Base-by-base conservation (phyloP, 2,329 filamentous ascomycete species). In the Fusarium luffae region DNA sequence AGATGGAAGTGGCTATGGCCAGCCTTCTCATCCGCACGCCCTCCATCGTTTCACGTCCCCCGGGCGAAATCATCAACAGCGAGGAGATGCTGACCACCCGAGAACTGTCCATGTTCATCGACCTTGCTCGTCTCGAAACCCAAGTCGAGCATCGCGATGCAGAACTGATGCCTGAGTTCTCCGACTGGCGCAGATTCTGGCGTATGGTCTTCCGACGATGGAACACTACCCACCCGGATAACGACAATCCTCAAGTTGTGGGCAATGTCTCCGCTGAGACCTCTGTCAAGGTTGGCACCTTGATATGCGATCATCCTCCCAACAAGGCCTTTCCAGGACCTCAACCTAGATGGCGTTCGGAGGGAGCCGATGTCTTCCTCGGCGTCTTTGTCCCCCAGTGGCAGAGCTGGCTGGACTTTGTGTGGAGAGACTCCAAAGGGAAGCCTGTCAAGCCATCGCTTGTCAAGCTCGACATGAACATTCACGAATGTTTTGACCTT, bases 101-200 rank as follows among this genome's bases (percentile, higher is more conserved):
- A 7, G 52, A 55, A 13, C 23, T 27, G 1, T 34, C 19, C 42
- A 48, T 27, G 42, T 34, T 55, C 10, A 37, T 49, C 18, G 52
- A 55, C 19, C 52, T 55, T 37, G 18, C 52, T 11, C 28, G 14
- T 11, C 21, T 55, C 13, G 52, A 55, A 9, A 37, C 19, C 18
- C 21, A 34, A 6, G 42, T 48, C 4, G 28, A 48, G 12, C 28
- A 30, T 16, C 41, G 23, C 10, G 12, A 37, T 10, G 21, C 28
- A 13, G 41, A 27, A 10, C 28, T 34, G 7, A 18, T 25, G 13
- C 41, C 42, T 21, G 27, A 23, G 12, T 19, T 27, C 10, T 13
- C 21, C 10, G 42, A 55, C 42, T 50, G 44, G 54, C n/a, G 32
- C 10, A 49, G 54, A 21, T 57, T 57, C 32, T 57, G 44, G 54